Base-by-base conservation (phyloP, 768 basidiomycete genomes). In the Agrocybe chaxingu region DNA sequence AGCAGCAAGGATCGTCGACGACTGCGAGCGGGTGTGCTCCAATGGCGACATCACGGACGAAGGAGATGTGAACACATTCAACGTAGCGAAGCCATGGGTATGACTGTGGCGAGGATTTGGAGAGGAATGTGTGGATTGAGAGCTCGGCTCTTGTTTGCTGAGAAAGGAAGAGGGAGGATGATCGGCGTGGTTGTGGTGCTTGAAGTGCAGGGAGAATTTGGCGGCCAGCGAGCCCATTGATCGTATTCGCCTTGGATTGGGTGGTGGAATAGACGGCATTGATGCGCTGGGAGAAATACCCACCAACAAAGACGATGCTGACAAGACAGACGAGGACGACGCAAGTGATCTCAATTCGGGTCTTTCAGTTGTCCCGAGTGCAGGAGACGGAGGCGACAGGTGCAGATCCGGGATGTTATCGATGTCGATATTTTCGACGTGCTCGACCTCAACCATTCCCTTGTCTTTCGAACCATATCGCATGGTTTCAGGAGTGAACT, bases 201-300 rank as follows among this genome's bases (percentile, higher is more conserved):
- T 43, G 35, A 41, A 49, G 13, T 57, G 56, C 11, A 49, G 32
- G 12, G 52, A 29, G 30, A 42, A 43, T 38, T 44, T 45, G 8
- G 54, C 31, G 16, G 24, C 24, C 5, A 24, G 24, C 24, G 24
- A 24, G 5, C 24, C 24, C 24, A 24, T 51, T n/a, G 62, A 63
- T 33, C 62, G 59, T 42, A 60, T 62, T 32, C 60, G 49, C 24
- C 64, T 56, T 3, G 57, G 57, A 30, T 50, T 50, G 30, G 48
- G 37, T 3, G 52, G 48, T 9, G 47, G 40, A 24, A 43, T 13
- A 24, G 42, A 8, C 12, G 10, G 16, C 35, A 48, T 39, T 3
- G 47, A 50, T 10, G 33, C 18, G 1, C 35, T 37, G 36, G 42
- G 29, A 2, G 50, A 46, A 24, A 24, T 24, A 24, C 24, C 24